These are phyloP conservation scores for Knoxia roxburghii DNA, from an alignment of 257 asterid genomes.

Conservation along the genomic window DNA sequence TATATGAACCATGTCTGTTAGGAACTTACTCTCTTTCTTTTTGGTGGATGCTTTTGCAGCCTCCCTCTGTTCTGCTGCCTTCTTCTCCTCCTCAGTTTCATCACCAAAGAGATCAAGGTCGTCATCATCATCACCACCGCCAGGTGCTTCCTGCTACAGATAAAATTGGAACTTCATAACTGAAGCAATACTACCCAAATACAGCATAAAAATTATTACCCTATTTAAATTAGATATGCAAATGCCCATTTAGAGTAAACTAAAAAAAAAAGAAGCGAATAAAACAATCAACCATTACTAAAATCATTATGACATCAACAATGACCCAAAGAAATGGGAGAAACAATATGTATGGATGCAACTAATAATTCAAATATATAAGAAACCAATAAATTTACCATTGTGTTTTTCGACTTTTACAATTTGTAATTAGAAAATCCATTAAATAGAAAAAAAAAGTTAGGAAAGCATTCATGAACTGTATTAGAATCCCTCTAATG, in stretches of 20 bases:
- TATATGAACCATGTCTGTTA: neutral
- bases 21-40: conserved; percentile 89
- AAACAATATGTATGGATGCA: no score
- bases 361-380: no score
- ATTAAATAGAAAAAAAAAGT: no score
- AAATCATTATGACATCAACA: no score
- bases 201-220: neutral
- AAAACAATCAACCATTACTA: neutral
- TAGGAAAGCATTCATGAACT: neutral
- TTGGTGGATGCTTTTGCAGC: conserved; percentile 73
- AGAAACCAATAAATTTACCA: no score
- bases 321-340: no score
- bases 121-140: conserved; percentile 62
- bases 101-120: conserved; percentile 94
- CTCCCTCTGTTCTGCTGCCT: conserved; percentile 88
- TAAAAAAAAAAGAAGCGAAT: neutral
- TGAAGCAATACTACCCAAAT: neutral
- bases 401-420: no score
- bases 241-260: neutral
- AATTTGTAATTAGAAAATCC: no score
- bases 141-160: conserved; percentile 40
- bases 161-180: neutral
- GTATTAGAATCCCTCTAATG: neutral
- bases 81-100: conserved; percentile 96
- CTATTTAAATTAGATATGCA: neutral